phyloP scores from a whole-genome alignment of 345 rosid genomes.

The Aquilaria sinensis region DNA sequence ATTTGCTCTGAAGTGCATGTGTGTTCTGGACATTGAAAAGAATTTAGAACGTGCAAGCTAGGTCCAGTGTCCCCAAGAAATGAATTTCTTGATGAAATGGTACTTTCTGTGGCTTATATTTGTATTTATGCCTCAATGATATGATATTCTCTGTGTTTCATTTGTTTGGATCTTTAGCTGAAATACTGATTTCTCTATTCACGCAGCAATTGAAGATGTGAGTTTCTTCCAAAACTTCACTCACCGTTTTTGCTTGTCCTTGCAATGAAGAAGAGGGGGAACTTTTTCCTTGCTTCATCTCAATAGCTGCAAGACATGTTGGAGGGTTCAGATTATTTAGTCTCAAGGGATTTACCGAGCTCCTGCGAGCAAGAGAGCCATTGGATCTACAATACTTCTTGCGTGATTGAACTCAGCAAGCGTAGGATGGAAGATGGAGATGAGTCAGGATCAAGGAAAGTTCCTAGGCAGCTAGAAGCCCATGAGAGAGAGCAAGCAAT shows the following conservation, averaged over 20 bases:
- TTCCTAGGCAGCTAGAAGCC: constrained; percentile 15
- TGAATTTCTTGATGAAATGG: not conserved
- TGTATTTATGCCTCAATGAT: not conserved
- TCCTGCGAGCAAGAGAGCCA: constrained; percentile 39
- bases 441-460: constrained; percentile 19
- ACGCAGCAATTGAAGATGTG: constrained; percentile 6
- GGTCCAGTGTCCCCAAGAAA: too few relatives aligned
- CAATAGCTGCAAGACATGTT: constrained; percentile 31
- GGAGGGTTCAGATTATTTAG: constrained; percentile 41
- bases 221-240: not conserved
- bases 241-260: constrained; percentile 5
- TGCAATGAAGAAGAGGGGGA: constrained; percentile 10
- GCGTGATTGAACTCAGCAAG: constrained; percentile 32
- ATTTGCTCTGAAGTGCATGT: too few relatives aligned
- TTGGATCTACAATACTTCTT: constrained; percentile 34
- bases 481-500: constrained; percentile 4
- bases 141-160: too few relatives aligned
- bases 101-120: not conserved
- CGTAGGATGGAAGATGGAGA: constrained; percentile 25
- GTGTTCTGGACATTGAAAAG: too few relatives aligned
- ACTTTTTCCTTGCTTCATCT: not conserved
- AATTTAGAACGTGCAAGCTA: too few relatives aligned
- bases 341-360: constrained; percentile 39
- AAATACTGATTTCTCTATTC: not conserved
- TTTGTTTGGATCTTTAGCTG: not conserved